Evolutionary conservation across 2,329 filamentous ascomycete genomes (phyloP), one percentile per base, ranked within the genome.

Genomic region (Aspergillus sp.): DNA sequence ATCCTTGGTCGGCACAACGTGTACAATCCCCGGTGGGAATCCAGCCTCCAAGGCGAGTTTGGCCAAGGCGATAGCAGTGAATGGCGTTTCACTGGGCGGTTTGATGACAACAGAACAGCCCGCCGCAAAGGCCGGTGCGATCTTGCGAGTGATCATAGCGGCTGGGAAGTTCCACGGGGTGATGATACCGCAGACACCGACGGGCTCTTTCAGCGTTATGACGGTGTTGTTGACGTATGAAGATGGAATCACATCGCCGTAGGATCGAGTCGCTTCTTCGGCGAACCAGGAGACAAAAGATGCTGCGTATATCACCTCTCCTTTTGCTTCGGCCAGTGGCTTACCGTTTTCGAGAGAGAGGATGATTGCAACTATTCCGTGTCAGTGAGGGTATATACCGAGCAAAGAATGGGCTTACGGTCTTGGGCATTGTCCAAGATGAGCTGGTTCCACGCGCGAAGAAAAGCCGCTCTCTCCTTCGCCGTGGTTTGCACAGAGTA

Each of bases 101-200:
- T 98, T 98, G 58, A 83, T 84, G 2, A 97, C 90, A 2, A 95
- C 87, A 0, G 91, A 95, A 71, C 91, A 97, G 46, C 93, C 93
- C n/a, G 90, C 90, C 12, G 93, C 93, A 44, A 97, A 76, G 7
- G 79, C 80, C 5, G 81, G 72, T 1, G 61, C 73, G 31, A 73
- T 68, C 55, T 76, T 76, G 12, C 73, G 61, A 3, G 73, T 75
- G 37, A 76, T 72, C 73, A 76, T 76, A 2, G 73, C 73, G 27
- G 73, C 73, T 5, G 73, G 73, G 59, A 83, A 83, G 65, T 83
- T 83, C 80, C 79, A 82, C 26, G 83, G 83, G 9, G 81, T 84
- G 51, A 86, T 83, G 33, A 86, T 64, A 33, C 80, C 83, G 52
- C 77, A 81, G 2, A 86, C 82, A 45, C 83, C 83, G 7, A 86